Conservation (phyloP, 2,329 filamentous ascomycete species). For the Paracamarosporium sp. region DNA sequence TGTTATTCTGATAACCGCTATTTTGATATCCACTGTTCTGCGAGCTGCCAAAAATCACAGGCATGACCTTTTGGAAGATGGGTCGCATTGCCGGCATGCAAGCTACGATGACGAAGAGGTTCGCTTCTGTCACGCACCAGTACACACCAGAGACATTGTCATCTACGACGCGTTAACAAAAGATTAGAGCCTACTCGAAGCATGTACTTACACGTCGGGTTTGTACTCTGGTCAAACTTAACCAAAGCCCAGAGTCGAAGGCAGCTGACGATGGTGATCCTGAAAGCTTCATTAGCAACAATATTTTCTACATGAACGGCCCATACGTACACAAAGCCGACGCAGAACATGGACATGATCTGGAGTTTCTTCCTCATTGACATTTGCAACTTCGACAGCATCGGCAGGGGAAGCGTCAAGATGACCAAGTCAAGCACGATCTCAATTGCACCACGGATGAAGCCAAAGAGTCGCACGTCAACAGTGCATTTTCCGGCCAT, state of each 20-base stretch:
- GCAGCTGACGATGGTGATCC: slow-evolving; percentile 31
- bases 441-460: slow-evolving; percentile 39
- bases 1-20: slow-evolving; percentile 12
- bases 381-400: slow-evolving; percentile 32
- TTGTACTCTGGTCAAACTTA: slow-evolving; percentile 24
- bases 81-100: slow-evolving; percentile 37
- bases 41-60: slow-evolving; percentile 3
- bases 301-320: background rate
- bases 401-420: slow-evolving; percentile 28
- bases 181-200: background rate
- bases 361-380: slow-evolving; percentile 31
- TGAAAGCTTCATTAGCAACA: background rate
- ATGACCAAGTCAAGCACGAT: slow-evolving; percentile 33
- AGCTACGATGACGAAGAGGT: slow-evolving; percentile 33
- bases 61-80: slow-evolving; percentile 20
- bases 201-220: slow-evolving; percentile 30
- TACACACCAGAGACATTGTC: slow-evolving; percentile 32
- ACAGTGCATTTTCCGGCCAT: slow-evolving; percentile 40
- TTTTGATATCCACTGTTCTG: slow-evolving; percentile 16
- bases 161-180: slow-evolving; percentile 17
- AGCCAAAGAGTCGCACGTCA: slow-evolving; percentile 47
- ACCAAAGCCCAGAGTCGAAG: slow-evolving; percentile 29
- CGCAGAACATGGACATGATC: slow-evolving; percentile 37
- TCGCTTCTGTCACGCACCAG: slow-evolving; percentile 34
- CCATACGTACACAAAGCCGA: slow-evolving; percentile 22